Evolutionary conservation across 768 basidiomycete species (phyloP).

Genomic region (Termitomyces sp.): DNA sequence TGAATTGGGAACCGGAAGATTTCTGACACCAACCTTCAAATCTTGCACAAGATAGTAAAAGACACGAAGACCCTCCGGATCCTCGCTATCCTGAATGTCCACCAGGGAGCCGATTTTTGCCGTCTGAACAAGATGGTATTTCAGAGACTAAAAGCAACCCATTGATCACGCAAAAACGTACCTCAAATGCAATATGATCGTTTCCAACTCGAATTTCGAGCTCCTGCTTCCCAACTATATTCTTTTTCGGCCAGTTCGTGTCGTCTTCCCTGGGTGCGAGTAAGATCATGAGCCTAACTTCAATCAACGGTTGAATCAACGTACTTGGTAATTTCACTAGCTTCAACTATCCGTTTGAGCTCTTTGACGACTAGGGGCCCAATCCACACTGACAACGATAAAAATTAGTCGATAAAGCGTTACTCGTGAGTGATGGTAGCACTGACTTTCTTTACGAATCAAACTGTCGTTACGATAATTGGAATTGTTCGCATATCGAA

Average conservation of each 20-base stretch:
- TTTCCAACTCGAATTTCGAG: conserved; percentile 92
- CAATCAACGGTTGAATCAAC: conserved; percentile 14
- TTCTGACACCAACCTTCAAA: conserved; percentile 62
- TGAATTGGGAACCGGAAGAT: not conserved
- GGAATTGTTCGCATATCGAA: conserved; percentile 98
- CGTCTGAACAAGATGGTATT: conserved; percentile 51
- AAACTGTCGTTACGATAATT: conserved; percentile 98
- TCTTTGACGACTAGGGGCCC: conserved; percentile 91
- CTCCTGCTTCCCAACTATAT: conserved; percentile 98
- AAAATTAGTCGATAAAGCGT: not conserved
- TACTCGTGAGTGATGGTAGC: not conserved
- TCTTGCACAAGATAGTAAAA: conserved; percentile 99
- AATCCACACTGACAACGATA: conserved; percentile 73
- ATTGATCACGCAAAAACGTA: conserved; percentile 30
- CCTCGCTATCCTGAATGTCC: conserved; percentile 95
- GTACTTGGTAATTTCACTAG: conserved; percentile 94
- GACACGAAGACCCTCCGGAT: conserved; percentile 94
- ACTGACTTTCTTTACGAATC: conserved; percentile 97
- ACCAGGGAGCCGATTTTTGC: conserved; percentile 97
- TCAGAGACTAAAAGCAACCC: not conserved
- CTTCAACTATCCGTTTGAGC: conserved; percentile 88
- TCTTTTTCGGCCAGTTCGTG: conserved; percentile 98
- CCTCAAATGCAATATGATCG: conserved; percentile 97
- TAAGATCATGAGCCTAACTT: not conserved
- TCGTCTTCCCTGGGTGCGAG: conserved; percentile 82